Evolutionary conservation across 2,329 filamentous ascomycete genomes (phyloP), one percentile per base, ranked within the genome.

Genomic region (Cadophora malorum): DNA sequence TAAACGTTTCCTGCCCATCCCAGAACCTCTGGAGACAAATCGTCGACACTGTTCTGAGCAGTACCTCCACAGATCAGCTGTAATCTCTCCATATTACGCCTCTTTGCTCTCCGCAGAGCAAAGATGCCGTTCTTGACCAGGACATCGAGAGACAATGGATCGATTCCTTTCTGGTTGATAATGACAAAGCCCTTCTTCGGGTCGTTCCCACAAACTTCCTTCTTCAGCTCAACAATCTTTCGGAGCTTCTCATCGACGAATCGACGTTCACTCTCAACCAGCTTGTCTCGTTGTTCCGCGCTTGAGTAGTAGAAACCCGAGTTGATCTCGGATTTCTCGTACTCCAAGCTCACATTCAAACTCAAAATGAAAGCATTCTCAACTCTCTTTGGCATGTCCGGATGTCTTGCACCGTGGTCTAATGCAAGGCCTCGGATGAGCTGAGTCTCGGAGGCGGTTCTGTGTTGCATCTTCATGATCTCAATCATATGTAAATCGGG

Each of bases 401-500:
- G 96, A 81, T 99, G 96, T 78, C 96, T 89, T 14, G 96, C 94
- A 73, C 96, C 96, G 80, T 99, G 96, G 77, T 99, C 96, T 69
- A 99, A 84, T 10, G 93, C 96, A 67, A 99, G 85, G 69, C 96
- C 96, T 72, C 92, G 90, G 80, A 99, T 97, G 68, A 99, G 88
- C 81, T 97, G 94, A 67, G 96, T 99, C 80, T 99, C 96, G 38
- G 96, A 93, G 68, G 95, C 94, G 63, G 93, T 94, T 75, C 95
- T 92, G 84, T 99, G 96, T 83, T 99, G 96, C 95, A 99, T 98
- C 80, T 97, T 98, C 96, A 99, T 99, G 76, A 99, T 98, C 82
- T 99, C 96, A 74, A 99, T 87, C 96, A 99, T 99, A 84, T 98
- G 95, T 77, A 99, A 82, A 82, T 99, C 96, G 66, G 96, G 96